phyloP scores from a whole-genome alignment of 2,329 filamentous ascomycete genomes.

The Chaetomiaceae sp. region DNA sequence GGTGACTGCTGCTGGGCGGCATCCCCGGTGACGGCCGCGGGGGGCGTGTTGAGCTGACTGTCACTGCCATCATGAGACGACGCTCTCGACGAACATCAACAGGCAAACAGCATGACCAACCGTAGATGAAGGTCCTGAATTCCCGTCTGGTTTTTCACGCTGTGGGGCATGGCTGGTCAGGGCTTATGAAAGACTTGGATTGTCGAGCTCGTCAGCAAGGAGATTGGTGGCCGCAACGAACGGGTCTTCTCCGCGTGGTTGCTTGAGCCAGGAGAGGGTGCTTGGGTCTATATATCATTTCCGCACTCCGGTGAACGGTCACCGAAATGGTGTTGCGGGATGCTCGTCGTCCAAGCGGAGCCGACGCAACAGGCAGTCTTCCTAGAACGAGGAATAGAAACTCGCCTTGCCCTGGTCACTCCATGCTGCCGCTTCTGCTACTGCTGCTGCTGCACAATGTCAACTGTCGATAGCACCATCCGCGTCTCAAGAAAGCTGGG shows the following conservation, averaged over 20 bases:
- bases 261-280: neutral
- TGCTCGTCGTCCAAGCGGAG: neutral
- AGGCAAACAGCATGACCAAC: conserved; percentile 14
- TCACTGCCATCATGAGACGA: conserved; percentile 10
- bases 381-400: conserved; percentile 11
- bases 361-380: conserved; percentile 1
- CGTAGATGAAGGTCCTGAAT: conserved; percentile 6
- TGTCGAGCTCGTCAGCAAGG: conserved; percentile 5
- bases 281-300: conserved; percentile 12
- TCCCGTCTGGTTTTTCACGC: conserved; percentile 13
- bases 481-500: neutral
- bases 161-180: conserved; percentile 21
- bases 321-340: neutral
- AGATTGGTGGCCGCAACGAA: neutral
- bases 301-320: neutral
- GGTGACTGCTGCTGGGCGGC: conserved; percentile 11
- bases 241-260: neutral
- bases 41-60: neutral
- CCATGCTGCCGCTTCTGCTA: neutral
- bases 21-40: neutral
- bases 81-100: neutral
- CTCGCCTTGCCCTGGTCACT: conserved; percentile 4
- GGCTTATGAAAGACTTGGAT: neutral
- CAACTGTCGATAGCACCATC: conserved; percentile 11
- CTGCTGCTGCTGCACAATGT: conserved; percentile 9